Evolutionary conservation across 352 stramenopile genomes (phyloP).

Genomic region (Pythium monospermum): DNA sequence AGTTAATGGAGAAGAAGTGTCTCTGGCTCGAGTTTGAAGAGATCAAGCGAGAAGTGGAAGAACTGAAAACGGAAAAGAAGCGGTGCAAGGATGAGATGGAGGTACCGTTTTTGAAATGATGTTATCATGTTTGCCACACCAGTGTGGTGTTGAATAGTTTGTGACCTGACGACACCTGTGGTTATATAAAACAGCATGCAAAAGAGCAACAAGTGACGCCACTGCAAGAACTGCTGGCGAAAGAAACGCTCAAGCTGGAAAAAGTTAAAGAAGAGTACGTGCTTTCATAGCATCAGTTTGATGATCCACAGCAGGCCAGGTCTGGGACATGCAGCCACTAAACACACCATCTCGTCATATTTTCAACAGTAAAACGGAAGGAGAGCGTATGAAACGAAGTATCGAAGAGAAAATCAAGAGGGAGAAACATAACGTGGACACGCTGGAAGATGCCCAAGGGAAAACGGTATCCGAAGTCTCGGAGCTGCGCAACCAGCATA

Average conservation of each 20-base stretch:
- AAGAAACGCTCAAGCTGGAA: constrained; percentile 61
- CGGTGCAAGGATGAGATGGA: constrained; percentile 60
- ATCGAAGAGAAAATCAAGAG: constrained; percentile 61
- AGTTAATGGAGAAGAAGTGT: constrained; percentile 84
- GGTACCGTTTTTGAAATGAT: too few species aligned
- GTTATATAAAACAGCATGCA: constrained; percentile 65
- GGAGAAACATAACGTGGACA: constrained; percentile 62
- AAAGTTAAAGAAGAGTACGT: constrained; percentile 58
- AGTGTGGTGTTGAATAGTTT: too few species aligned
- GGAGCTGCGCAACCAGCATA: constrained; percentile 69
- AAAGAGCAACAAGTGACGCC: constrained; percentile 59
- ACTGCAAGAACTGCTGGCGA: constrained; percentile 58
- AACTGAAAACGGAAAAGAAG: constrained; percentile 65
- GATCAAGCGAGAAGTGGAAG: constrained; percentile 57
- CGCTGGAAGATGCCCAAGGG: constrained; percentile 50
- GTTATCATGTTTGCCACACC: too few species aligned
- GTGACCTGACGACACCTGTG: too few species aligned
- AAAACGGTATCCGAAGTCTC: constrained; percentile 70
- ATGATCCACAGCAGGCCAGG: too few species aligned
- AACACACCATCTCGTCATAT: too few species aligned
- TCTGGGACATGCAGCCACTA: too few species aligned
- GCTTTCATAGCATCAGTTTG: too few species aligned
- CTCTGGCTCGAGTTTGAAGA: constrained; percentile 84
- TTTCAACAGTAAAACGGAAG: constrained; percentile 38
- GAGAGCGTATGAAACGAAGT: constrained; percentile 42